These are phyloP conservation scores for Aureobasidium sp. DNA, from an alignment of 2,329 filamentous ascomycete species.

Conservation along the genomic window DNA sequence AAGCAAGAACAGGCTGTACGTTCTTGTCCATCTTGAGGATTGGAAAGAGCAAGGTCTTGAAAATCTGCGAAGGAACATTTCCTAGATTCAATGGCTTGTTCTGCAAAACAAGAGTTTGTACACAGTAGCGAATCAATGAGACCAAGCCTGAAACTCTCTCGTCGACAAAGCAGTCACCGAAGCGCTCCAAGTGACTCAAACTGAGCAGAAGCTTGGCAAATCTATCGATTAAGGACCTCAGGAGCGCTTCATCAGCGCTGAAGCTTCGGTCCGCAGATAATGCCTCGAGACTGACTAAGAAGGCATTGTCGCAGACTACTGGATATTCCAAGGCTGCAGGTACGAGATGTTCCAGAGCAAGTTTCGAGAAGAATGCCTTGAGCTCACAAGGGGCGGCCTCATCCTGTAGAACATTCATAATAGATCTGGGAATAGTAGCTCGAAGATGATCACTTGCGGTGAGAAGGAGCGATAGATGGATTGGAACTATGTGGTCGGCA, in stretches of 20 bases:
- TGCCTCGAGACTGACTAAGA: background rate
- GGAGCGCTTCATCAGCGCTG: background rate
- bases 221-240: background rate
- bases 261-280: background rate
- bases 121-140: constrained; percentile 32
- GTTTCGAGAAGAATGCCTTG: constrained; percentile 21
- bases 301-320: background rate
- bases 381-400: constrained; percentile 7
- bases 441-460: background rate
- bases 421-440: background rate
- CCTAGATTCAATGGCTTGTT: constrained; percentile 25
- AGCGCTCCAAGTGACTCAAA: background rate
- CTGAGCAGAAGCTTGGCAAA: background rate
- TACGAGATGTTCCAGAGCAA: constrained; percentile 19
- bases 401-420: background rate
- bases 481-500: constrained; percentile 31
- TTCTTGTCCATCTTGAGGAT: background rate
- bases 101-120: constrained; percentile 23
- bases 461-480: constrained; percentile 30
- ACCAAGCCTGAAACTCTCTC: constrained; percentile 27
- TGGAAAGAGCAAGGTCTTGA: constrained; percentile 23
- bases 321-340: constrained; percentile 18
- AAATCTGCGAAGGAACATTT: constrained; percentile 21
- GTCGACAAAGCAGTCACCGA: background rate
- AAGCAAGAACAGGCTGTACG: constrained; percentile 23